phyloP scores from a whole-genome alignment of 495 filamentous ascomycete species.

The Collariella sp. region DNA sequence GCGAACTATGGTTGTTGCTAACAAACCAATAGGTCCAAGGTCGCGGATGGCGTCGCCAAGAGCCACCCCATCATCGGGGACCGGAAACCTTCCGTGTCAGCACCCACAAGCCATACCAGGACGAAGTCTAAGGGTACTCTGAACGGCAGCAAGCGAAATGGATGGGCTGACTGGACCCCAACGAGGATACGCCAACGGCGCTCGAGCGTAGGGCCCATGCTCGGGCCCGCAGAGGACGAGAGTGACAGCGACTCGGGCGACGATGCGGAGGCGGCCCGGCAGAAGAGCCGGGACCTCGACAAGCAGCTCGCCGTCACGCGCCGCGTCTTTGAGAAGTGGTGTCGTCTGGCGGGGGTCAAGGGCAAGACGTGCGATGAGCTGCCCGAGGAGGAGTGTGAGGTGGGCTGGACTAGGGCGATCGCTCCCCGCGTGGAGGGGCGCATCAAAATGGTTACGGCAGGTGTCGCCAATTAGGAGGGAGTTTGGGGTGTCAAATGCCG shows the following conservation, averaged over 20 bases:
- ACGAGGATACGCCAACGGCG: conserved; percentile 36
- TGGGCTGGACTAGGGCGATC: conserved; percentile 72
- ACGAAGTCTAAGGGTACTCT: neutral
- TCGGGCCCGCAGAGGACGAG: conserved; percentile 30
- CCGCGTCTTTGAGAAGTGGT: conserved; percentile 64
- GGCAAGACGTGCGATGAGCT: conserved; percentile 36
- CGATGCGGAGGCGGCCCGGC: conserved; percentile 23
- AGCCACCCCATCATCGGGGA: conserved; percentile 24
- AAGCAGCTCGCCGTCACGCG: conserved; percentile 44
- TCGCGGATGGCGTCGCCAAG: conserved; percentile 42
- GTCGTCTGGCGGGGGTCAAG: conserved; percentile 54
- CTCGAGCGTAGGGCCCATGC: conserved; percentile 17
- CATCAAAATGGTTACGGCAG: conserved; percentile 38
- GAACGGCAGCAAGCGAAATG: neutral
- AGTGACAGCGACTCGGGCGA: conserved; percentile 19
- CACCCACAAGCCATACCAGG: conserved; percentile 6
- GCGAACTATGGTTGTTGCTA: neutral
- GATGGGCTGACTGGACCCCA: conserved; percentile 38
- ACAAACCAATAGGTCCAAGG: neutral
- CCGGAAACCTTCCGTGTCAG: neutral
- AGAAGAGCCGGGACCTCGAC: conserved; percentile 28
- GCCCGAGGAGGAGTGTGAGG: conserved; percentile 50
- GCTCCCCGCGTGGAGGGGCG: conserved; percentile 69
- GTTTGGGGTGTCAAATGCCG: too few species aligned
- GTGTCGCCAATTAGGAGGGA: neutral